Conservation (phyloP, 1,284 basidiomycete species). For the Cryptococcus depauperatus region DNA sequence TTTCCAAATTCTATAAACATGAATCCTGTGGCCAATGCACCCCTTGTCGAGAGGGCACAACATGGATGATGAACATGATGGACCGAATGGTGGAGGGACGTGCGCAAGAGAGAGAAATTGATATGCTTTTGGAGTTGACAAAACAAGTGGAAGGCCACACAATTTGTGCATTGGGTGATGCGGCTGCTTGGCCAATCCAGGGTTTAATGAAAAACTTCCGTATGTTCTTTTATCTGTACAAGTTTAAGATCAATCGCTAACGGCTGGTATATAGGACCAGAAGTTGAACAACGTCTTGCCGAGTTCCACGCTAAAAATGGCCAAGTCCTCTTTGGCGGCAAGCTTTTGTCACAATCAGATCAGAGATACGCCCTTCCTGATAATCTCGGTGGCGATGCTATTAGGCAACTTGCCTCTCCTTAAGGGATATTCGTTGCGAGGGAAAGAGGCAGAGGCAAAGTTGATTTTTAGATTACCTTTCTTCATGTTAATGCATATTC, state of each 20-base stretch:
- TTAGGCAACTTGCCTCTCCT: slow-evolving; percentile 18
- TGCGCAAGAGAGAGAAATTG: slow-evolving; percentile 86
- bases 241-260: neutral
- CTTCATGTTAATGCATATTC: too few relatives aligned
- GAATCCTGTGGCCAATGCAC: slow-evolving; percentile 99
- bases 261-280: slow-evolving; percentile 51
- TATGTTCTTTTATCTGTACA: slow-evolving; percentile 18
- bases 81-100: slow-evolving; percentile 72
- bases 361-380: slow-evolving; percentile 69
- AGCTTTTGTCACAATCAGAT: slow-evolving; percentile 62
- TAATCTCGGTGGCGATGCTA: slow-evolving; percentile 55
- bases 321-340: slow-evolving; percentile 80
- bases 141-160: slow-evolving; percentile 95
- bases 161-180: slow-evolving; percentile 94
- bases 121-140: slow-evolving; percentile 89
- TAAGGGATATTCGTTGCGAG: too few relatives aligned
- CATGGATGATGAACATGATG: slow-evolving; percentile 99
- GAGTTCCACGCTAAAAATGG: slow-evolving; percentile 72
- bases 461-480: too few relatives aligned
- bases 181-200: slow-evolving; percentile 97
- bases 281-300: slow-evolving; percentile 79
- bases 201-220: slow-evolving; percentile 95
- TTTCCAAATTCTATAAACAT: slow-evolving; percentile 94
- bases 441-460: too few relatives aligned
- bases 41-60: slow-evolving; percentile 90